phyloP scores from a whole-genome alignment of 2,329 filamentous ascomycete species.

The Ascochyta lentis region DNA sequence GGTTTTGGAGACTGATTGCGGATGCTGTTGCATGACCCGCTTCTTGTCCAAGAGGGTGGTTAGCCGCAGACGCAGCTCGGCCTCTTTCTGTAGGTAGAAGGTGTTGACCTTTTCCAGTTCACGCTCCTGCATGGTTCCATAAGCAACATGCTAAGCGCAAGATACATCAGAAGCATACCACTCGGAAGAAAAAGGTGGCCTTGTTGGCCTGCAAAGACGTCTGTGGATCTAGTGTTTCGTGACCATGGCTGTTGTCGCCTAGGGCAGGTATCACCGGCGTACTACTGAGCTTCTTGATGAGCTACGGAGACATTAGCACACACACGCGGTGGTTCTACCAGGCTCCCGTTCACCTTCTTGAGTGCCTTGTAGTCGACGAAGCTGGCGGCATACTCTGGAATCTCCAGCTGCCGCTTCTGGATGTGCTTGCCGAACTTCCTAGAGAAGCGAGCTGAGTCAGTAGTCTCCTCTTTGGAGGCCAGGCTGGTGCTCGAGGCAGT shows the following conservation, averaged over 20 bases:
- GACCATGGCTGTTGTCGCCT: conserved; percentile 60
- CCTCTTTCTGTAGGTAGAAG: conserved; percentile 97
- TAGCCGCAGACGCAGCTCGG: conserved; percentile 84
- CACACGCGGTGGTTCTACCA: neutral
- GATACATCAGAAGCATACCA: conserved; percentile 64
- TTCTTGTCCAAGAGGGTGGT: conserved; percentile 96
- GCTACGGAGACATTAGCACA: conserved; percentile 60
- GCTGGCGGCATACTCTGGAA: conserved; percentile 98
- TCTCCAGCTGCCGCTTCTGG: conserved; percentile 97
- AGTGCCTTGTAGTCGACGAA: conserved; percentile 99
- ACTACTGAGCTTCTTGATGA: conserved; percentile 97
- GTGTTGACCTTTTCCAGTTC: conserved; percentile 98
- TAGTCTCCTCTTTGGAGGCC: conserved; percentile 46
- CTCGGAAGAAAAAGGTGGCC: conserved; percentile 96
- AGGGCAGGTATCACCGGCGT: conserved; percentile 84
- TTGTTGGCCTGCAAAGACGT: conserved; percentile 93
- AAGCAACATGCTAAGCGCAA: neutral
- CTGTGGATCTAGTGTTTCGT: conserved; percentile 73
- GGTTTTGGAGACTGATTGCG: conserved; percentile 77
- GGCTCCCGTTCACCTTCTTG: conserved; percentile 78
- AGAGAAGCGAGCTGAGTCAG: conserved; percentile 48
- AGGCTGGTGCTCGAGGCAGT: conserved; percentile 45
- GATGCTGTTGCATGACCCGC: conserved; percentile 81
- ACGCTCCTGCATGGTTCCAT: conserved; percentile 70
- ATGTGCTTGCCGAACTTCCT: conserved; percentile 99